phyloP scores from a whole-genome alignment of 371 early-diverging fungal species.

The Apophysomyces sp. region DNA sequence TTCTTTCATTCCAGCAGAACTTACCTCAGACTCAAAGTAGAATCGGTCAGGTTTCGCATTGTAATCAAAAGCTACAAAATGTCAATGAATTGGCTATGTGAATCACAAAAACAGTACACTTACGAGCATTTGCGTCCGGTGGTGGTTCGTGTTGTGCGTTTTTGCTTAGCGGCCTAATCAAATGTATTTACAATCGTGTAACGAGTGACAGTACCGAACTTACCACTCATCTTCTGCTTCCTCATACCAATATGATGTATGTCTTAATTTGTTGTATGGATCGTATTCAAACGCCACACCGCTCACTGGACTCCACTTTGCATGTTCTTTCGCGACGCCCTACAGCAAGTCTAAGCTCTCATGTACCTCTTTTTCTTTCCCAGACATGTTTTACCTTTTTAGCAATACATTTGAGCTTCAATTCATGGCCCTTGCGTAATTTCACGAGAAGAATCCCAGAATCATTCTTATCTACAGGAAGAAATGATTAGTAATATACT shows the following conservation, averaged over 20 bases:
- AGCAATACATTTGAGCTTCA: constrained; percentile 86
- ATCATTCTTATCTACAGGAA: constrained; percentile 54
- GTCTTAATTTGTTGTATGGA: constrained; percentile 91
- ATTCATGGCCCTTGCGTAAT: constrained; percentile 90
- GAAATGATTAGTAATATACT: not conserved
- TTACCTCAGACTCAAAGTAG: constrained; percentile 88
- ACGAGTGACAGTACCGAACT: not conserved
- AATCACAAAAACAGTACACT: constrained; percentile 10
- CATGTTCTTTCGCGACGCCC: constrained; percentile 97
- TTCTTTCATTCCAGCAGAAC: too few species aligned
- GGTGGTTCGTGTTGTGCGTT: constrained; percentile 74
- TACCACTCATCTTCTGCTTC: constrained; percentile 87
- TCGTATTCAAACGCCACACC: constrained; percentile 98
- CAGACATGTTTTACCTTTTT: constrained; percentile 57
- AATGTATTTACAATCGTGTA: not conserved
- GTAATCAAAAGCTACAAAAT: constrained; percentile 76
- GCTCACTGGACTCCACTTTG: constrained; percentile 98
- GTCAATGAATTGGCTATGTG: not conserved
- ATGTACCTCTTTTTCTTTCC: not conserved
- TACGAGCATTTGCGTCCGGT: constrained; percentile 61
- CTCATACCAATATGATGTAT: constrained; percentile 97
- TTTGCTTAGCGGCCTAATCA: constrained; percentile 65
- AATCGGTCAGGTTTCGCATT: constrained; percentile 84
- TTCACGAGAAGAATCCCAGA: constrained; percentile 89
- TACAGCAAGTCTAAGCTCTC: constrained; percentile 10